Evolutionary conservation across 1,139 yeast genomes (phyloP).

Genomic region (Scheffersomyces parashehatae): DNA sequence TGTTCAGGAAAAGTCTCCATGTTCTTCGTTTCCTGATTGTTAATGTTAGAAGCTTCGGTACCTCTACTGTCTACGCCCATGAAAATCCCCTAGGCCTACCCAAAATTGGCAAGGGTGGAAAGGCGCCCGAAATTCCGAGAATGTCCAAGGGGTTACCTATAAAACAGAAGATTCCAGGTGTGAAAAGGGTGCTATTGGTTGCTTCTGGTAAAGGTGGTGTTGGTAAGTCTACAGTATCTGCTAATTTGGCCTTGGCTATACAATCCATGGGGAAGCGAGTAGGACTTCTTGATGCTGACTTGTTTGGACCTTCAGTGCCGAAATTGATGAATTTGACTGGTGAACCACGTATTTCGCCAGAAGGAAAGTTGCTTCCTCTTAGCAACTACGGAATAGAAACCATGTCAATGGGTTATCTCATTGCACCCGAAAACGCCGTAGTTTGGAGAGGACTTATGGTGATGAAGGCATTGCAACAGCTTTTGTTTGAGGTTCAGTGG

Average conservation of each 20-base stretch:
- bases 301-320: constrained; percentile 85
- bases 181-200: constrained; percentile 62
- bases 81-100: constrained; percentile 65
- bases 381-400: constrained; percentile 78
- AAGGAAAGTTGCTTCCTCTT: constrained; percentile 65
- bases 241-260: constrained; percentile 68
- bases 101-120: constrained; percentile 17
- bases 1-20: neutral
- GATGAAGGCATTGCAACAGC: constrained; percentile 82
- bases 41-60: neutral
- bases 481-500: constrained; percentile 83
- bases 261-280: constrained; percentile 55
- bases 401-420: constrained; percentile 88
- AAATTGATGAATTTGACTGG: constrained; percentile 63
- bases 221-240: constrained; percentile 60
- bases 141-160: constrained; percentile 56
- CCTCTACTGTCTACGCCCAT: constrained; percentile 20
- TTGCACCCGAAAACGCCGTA: constrained; percentile 67
- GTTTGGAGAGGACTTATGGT: constrained; percentile 90
- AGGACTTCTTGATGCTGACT: constrained; percentile 78
- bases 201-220: constrained; percentile 85
- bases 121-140: constrained; percentile 32
- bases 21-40: neutral
- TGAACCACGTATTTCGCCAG: constrained; percentile 59
- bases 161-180: constrained; percentile 58